phyloP scores from a whole-genome alignment of 495 filamentous ascomycete species.

The Lichina pygmaea region DNA sequence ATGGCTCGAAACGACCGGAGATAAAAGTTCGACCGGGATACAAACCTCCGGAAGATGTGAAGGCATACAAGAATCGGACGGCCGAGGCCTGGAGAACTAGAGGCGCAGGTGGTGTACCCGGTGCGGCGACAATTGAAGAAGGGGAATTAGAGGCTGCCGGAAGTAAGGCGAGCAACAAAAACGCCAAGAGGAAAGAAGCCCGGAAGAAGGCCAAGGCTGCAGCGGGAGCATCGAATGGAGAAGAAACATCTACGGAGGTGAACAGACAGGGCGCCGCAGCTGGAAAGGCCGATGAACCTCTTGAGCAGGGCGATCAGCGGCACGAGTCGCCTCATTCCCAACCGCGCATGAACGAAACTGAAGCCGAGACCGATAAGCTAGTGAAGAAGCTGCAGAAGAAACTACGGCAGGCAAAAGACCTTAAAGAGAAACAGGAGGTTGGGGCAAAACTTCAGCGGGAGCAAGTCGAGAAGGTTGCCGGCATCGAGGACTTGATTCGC shows the following conservation, averaged over 20 bases:
- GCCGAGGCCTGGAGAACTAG: constrained; percentile 69
- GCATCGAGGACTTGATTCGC: constrained; percentile 75
- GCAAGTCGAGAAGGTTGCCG: constrained; percentile 92
- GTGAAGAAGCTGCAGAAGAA: constrained; percentile 90
- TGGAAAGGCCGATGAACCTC: constrained; percentile 6
- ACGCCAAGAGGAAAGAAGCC: constrained; percentile 78
- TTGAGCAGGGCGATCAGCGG: constrained; percentile 6
- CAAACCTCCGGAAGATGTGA: constrained; percentile 82
- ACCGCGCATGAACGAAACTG: constrained; percentile 19
- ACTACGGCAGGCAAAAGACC: constrained; percentile 68
- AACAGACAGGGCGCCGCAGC: constrained; percentile 16
- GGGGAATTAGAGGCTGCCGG: constrained; percentile 17
- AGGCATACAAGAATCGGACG: constrained; percentile 80
- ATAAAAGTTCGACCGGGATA: constrained; percentile 88
- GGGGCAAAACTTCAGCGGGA: constrained; percentile 68
- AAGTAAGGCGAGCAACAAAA: constrained; percentile 42
- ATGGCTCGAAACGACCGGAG: constrained; percentile 71
- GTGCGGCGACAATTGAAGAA: constrained; percentile 39
- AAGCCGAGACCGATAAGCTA: constrained; percentile 74
- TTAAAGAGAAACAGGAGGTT: constrained; percentile 73
- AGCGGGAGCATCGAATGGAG: constrained; percentile 8
- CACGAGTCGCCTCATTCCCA: background rate
- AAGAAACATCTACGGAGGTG: constrained; percentile 1
- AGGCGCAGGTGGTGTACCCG: constrained; percentile 51
- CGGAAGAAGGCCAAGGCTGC: constrained; percentile 57